Evolutionary conservation across 2,329 filamentous ascomycete genomes (phyloP).

Genomic region (Trichoderma aggressivum): DNA sequence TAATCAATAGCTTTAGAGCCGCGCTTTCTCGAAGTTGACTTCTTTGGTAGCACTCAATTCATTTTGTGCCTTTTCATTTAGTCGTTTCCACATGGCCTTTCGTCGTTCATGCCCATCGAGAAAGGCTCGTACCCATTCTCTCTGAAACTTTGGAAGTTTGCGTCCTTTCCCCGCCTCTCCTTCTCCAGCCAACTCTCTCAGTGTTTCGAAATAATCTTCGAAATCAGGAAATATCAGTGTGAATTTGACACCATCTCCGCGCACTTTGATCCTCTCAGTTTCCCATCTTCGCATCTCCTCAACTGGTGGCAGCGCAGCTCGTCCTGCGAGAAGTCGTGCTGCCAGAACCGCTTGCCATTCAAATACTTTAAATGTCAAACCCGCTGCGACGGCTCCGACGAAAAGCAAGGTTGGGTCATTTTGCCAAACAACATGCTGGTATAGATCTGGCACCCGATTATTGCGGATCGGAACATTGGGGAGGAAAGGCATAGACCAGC

Average conservation of each 20-base stretch:
- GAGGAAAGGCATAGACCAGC: constrained; percentile 61
- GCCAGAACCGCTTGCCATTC: constrained; percentile 65
- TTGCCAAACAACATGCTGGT: constrained; percentile 56
- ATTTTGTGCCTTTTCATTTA: constrained; percentile 36
- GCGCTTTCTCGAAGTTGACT: background rate
- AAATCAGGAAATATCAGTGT: constrained; percentile 59
- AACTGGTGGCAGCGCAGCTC: constrained; percentile 46
- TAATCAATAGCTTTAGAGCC: background rate
- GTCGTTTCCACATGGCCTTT: constrained; percentile 55
- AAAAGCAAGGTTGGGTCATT: constrained; percentile 55
- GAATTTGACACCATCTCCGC: constrained; percentile 57
- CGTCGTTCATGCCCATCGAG: constrained; percentile 53
- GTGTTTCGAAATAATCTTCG: constrained; percentile 60
- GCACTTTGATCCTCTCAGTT: constrained; percentile 46
- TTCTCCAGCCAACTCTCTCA: constrained; percentile 49
- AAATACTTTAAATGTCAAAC: constrained; percentile 65
- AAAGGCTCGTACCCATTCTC: constrained; percentile 48
- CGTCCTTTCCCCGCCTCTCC: constrained; percentile 43
- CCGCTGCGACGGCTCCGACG: constrained; percentile 54
- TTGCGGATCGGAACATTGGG: constrained; percentile 49
- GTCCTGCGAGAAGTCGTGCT: constrained; percentile 55
- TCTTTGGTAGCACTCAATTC: background rate
- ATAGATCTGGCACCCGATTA: constrained; percentile 54
- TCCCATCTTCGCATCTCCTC: constrained; percentile 57
- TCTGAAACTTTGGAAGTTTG: constrained; percentile 42